Percentiles rank a stretch among this genome's conserved stretches.
Conservation (phyloP, 2,329 filamentous ascomycete species). For the Calycina marina region DNA sequence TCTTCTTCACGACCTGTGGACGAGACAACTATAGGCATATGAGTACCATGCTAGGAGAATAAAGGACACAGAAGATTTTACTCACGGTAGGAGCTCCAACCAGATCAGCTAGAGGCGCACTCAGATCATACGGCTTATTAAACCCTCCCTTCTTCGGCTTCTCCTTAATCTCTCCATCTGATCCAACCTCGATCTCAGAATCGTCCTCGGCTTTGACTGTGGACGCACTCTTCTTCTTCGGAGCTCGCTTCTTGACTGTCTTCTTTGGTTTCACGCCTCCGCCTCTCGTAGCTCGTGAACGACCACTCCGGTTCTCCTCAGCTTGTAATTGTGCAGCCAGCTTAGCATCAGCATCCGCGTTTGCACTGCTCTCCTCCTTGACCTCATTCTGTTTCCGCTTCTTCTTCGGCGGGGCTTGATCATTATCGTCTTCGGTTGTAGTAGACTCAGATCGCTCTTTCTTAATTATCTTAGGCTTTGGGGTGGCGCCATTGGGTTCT, state of each 20-base stretch:
- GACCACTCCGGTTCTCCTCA: conserved; percentile 57
- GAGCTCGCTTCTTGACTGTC: conserved; percentile 49
- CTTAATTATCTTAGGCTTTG: not conserved
- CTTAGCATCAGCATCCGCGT: conserved; percentile 58
- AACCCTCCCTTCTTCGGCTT: conserved; percentile 75
- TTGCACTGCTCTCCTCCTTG: too few relatives aligned
- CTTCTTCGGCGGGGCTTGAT: conserved; percentile 31
- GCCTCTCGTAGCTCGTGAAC: conserved; percentile 58
- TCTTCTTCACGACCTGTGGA: conserved; percentile 87
- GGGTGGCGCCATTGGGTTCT: conserved; percentile 8
- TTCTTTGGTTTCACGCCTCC: conserved; percentile 38
- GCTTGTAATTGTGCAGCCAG: conserved; percentile 82
- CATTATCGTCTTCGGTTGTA: conserved; percentile 6
- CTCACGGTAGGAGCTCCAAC: conserved; percentile 54
- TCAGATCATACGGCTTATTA: conserved; percentile 71
- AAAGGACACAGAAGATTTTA: conserved; percentile 5
- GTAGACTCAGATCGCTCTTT: not conserved
- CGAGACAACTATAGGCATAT: conserved; percentile 54
- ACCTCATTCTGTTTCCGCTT: conserved; percentile 43
- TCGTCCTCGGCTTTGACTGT: conserved; percentile 68
- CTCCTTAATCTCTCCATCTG: conserved; percentile 39
- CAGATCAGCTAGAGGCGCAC: conserved; percentile 51
- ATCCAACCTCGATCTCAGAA: conserved; percentile 55
- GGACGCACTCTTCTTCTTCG: conserved; percentile 55
- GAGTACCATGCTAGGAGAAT: conserved; percentile 5